A percentile compares a stretch with the other conserved stretches of the same genome.
These are phyloP conservation scores for Ogataea sp. DNA, from an alignment of 805 yeast species.

Conservation along the genomic window DNA sequence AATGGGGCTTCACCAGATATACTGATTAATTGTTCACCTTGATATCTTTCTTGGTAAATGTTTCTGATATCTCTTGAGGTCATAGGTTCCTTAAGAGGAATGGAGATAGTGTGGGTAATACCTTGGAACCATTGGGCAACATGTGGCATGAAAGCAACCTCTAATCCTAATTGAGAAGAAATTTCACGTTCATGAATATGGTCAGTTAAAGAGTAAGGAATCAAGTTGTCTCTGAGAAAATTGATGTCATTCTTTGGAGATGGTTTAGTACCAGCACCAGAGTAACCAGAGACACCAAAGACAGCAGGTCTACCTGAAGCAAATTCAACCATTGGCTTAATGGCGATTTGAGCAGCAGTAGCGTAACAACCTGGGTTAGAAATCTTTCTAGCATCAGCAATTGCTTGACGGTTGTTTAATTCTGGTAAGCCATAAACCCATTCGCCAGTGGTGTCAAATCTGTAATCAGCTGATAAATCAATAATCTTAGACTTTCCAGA, in stretches of 20 bases:
- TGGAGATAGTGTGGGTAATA: conserved; percentile 82
- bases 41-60: conserved; percentile 81
- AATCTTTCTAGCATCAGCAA: conserved; percentile 69
- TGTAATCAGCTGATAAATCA: conserved; percentile 91
- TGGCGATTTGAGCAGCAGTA: conserved; percentile 93
- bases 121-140: conserved; percentile 99
- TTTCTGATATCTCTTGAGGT: conserved; percentile 78
- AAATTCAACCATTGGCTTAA: conserved; percentile 74
- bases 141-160: conserved; percentile 90
- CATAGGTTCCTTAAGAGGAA: conserved; percentile 70
- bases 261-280: conserved; percentile 99
- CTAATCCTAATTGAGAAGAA: conserved; percentile 65
- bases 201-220: conserved; percentile 93
- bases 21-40: conserved; percentile 76
- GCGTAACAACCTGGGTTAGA: conserved; percentile 99
- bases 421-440: conserved; percentile 98
- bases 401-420: conserved; percentile 57
- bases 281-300: conserved; percentile 96
- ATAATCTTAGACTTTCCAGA: conserved; percentile 70
- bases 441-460: conserved; percentile 81
- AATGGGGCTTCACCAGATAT: conserved; percentile 89
- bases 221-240: conserved; percentile 69
- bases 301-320: conserved; percentile 69
- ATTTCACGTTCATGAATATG: conserved; percentile 96
- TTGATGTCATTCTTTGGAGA: conserved; percentile 87